These are phyloP conservation scores for Evernia prunastri DNA, from an alignment of 495 filamentous ascomycete genomes.

Conservation along the genomic window DNA sequence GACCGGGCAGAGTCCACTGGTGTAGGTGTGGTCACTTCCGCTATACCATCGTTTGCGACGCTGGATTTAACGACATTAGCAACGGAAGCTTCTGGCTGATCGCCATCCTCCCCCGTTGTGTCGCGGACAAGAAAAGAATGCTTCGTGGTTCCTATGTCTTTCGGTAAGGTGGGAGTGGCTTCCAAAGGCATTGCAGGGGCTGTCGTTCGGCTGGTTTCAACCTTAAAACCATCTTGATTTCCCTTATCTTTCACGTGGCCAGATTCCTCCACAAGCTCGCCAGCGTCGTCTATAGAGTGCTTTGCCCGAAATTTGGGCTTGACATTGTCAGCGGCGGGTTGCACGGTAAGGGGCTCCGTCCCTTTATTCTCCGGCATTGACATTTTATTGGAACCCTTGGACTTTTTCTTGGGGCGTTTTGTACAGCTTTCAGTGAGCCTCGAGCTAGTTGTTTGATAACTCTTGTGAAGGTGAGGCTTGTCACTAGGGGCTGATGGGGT, in stretches of 20 bases:
- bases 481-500: background rate
- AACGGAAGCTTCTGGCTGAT: background rate
- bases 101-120: background rate
- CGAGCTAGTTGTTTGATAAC: background rate
- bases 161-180: background rate
- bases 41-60: background rate
- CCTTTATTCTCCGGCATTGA: background rate
- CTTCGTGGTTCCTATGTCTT: background rate
- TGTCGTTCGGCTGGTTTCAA: background rate
- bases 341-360: background rate
- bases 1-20: background rate
- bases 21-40: background rate
- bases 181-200: background rate
- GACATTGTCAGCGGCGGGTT: background rate
- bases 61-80: background rate
- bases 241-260: background rate
- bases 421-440: background rate
- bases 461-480: constrained; percentile 1
- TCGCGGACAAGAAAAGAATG: constrained; percentile 1
- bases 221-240: background rate
- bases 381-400: constrained; percentile 6
- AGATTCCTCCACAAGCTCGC: background rate
- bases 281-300: background rate
- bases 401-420: constrained; percentile 1
- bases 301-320: background rate